phyloP scores from a whole-genome alignment of 768 basidiomycete genomes.

The Leccinum barrowsii region DNA sequence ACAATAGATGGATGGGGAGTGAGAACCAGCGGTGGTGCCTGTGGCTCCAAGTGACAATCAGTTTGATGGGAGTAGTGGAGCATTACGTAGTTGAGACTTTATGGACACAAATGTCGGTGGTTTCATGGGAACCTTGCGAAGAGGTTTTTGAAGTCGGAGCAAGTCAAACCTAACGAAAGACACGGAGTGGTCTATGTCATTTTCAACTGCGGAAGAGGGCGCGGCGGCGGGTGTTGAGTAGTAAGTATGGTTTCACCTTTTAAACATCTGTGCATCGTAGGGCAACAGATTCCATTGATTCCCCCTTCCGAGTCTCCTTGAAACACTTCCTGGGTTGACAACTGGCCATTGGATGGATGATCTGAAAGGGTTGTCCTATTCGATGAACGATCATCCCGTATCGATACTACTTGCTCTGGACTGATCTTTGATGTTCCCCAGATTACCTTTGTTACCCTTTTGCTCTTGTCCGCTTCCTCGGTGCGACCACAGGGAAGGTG shows the following conservation, averaged over 20 bases:
- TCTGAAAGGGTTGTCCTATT: too few species aligned
- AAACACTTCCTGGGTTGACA: too few species aligned
- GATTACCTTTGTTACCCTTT: too few species aligned
- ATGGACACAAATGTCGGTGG: background rate
- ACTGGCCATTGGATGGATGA: background rate
- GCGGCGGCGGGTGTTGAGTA: too few species aligned
- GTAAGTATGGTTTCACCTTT: background rate
- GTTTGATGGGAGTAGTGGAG: background rate
- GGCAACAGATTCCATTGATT: background rate
- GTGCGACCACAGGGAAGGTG: too few species aligned
- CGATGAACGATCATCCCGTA: too few species aligned
- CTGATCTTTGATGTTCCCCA: too few species aligned
- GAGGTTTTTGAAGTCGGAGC: background rate
- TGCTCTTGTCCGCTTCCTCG: too few species aligned
- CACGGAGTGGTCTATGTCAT: background rate
- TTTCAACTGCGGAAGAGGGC: background rate
- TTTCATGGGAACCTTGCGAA: background rate
- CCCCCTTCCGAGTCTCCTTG: too few species aligned
- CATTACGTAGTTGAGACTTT: background rate
- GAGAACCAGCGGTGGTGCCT: background rate
- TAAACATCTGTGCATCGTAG: too few species aligned
- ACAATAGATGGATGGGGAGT: background rate
- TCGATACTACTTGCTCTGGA: background rate
- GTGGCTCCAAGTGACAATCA: background rate
- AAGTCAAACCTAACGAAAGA: too few species aligned